Base-by-base conservation (phyloP, 2,329 filamentous ascomycete species). In the Emydomyces testavorans region DNA sequence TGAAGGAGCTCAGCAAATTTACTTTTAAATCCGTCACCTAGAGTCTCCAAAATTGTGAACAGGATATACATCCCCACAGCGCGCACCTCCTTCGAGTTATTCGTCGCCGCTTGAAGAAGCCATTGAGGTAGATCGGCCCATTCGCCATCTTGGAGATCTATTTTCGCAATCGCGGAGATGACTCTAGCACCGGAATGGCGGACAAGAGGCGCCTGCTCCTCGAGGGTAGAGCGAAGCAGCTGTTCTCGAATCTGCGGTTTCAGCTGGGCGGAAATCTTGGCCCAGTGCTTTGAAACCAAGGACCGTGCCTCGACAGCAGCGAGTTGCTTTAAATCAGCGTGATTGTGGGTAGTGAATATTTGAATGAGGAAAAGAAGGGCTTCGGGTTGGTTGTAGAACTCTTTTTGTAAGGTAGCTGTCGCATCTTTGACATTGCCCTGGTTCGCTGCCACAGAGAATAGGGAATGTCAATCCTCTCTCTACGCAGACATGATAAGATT, bases 1-100 rank as follows among this genome's bases (percentile, higher is more conserved):
- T 77, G 75, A 60, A 96, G 86, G 51, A 96, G 78, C 62, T 85
- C 80, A 50, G 75, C 68, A 58, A 87, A 79, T 67, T 92, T 85
- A 60, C 89, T 84, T 58, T 80, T 79, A 67, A 95, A 94, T 57
- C 82, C 77, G 56, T 88, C 82, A 16, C 87, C 87, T 56, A 93
- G 82, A 48, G 83, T 83, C 71, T 98, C 92, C 8, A 96, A 75
- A 39, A 95, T 80, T 53, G 87, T 90, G 71, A 82, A 95, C 56
- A 96, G 81, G 58, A 96, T 88, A 71, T 92, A 96, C 54, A 90
- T 83, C 55, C 85, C 88, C 34, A 95, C 85, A 64, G 94, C 88
- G 56, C 92, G 83, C 65, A 94, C 85, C 52, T 80, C 75, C 44
- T 85, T 81, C 52, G 82, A 81, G 51, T 76, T 71, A 63, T 80